Evolutionary conservation across 2,329 filamentous ascomycete species (phyloP), one percentile per base, ranked within the genome.

Genomic region (Thermoascus crustaceus): DNA sequence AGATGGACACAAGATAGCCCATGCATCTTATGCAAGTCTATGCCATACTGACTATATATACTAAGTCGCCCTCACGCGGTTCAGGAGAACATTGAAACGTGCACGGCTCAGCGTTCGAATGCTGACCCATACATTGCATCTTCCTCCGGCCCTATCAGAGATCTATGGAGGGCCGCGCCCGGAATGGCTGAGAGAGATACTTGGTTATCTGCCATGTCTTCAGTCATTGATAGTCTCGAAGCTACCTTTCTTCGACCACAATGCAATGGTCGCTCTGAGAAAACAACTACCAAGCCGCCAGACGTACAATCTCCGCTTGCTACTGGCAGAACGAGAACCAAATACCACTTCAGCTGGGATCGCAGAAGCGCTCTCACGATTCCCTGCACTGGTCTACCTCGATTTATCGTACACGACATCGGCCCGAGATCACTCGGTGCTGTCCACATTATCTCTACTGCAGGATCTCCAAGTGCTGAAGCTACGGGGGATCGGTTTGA

Each of bases 231-330:
- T 78, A 39, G 74, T 79, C 7, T 68, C 73, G 10, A 67, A 66
- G 19, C 54, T 79, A 31, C 73, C 75, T 0, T 78, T 78, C 49
- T 78, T 80, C 47, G 76, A 80, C 38, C 74, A 80, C 49, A 67
- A 68, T 40, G 65, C 73, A 11, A 64, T 79, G 35, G 57, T 67
- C 38, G 70, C 68, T 2, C 48, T 78, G 36, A 66, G 60, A 34
- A 49, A 57, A 16, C n/a, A n/a, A n/a, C n/a, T n/a, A n/a, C n/a
- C n/a, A n/a, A n/a, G n/a, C n/a, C n/a, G n/a, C n/a, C 40, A 30
- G 13, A 46, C 57, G 3, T 73, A 73, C 44, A 63, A 64, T 11
- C 50, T 78, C 17, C 71, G 74, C 19, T 55, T 79, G 4, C 57
- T 80, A 5, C 61, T 77, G 42, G 75, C 75, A 7, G 71, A 72